These are phyloP conservation scores for Petunia secreta DNA, from an alignment of 257 asterid genomes.

Conservation along the genomic window DNA sequence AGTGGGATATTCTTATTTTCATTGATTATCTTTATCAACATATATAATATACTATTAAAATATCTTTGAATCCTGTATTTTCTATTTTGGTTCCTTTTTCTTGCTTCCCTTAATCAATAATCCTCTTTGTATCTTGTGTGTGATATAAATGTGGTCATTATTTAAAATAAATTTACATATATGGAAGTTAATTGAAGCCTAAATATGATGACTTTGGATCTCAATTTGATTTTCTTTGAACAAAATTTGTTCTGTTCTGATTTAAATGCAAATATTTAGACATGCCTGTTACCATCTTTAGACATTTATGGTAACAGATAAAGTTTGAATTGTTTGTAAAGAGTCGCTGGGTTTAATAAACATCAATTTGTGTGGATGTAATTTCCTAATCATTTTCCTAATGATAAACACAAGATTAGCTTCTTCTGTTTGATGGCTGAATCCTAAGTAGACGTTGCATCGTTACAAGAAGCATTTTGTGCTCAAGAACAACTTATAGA, in stretches of 20 bases:
- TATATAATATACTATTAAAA: no score
- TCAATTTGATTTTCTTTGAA: background rate
- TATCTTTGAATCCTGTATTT: background rate
- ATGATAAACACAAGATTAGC: background rate
- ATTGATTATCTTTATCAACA: background rate
- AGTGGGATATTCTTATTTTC: background rate
- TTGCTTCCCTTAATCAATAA: no score
- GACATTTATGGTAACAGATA: background rate
- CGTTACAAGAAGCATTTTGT: constrained; percentile 61
- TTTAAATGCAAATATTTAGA: background rate
- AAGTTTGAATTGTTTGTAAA: background rate
- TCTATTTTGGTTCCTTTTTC: no score
- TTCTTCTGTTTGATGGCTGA: background rate
- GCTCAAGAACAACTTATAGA: constrained; percentile 77
- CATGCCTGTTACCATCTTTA: background rate
- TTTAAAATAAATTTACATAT: background rate
- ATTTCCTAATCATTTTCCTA: no score
- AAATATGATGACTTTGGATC: background rate
- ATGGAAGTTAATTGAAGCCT: background rate
- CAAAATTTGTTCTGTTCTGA: background rate
- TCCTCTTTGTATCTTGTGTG: no score
- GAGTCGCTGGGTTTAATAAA: no score
- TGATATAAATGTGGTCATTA: background rate
- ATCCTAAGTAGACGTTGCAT: constrained; percentile 47
- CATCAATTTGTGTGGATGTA: no score